Percentiles rank a stretch among this genome's conserved stretches.
These are phyloP conservation scores for Bullera alba DNA, from an alignment of 768 basidiomycete species.

Conservation along the genomic window DNA sequence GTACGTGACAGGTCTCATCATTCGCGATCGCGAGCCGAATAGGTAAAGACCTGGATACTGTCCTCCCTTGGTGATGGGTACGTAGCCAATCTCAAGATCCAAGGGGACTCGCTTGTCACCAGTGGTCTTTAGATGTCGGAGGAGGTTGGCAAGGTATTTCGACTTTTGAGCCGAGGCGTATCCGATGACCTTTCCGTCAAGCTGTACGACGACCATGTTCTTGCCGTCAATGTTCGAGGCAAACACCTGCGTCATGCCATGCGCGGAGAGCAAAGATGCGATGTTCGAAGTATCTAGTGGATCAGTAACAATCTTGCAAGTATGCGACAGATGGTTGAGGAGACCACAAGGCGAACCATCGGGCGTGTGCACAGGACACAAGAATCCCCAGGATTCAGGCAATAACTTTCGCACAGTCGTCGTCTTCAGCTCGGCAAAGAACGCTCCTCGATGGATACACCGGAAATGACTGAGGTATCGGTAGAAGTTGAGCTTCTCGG, in stretches of 20 bases:
- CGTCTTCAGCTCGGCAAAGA: conserved; percentile 97
- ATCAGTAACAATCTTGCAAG: conserved; percentile 80
- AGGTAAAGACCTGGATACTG: conserved; percentile 95
- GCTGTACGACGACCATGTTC: conserved; percentile 76
- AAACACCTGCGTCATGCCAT: conserved; percentile 93
- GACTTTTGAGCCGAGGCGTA: conserved; percentile 76
- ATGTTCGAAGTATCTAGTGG: conserved; percentile 70
- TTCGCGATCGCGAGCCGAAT: conserved; percentile 75
- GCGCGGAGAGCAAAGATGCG: conserved; percentile 68
- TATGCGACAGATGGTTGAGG: conserved; percentile 88
- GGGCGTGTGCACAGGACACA: conserved; percentile 97
- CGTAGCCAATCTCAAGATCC: conserved; percentile 89
- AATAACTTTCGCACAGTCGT: conserved; percentile 92
- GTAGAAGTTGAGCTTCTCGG: conserved; percentile 97
- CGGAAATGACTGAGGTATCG: conserved; percentile 98
- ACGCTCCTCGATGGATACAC: conserved; percentile 96
- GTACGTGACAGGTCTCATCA: conserved; percentile 98
- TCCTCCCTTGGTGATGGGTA: conserved; percentile 80
- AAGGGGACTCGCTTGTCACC: conserved; percentile 70
- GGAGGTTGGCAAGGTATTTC: conserved; percentile 68
- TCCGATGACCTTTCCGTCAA: conserved; percentile 92
- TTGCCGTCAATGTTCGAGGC: conserved; percentile 71
- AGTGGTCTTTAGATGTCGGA: conserved; percentile 94
- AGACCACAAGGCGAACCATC: conserved; percentile 97
- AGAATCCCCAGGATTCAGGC: conserved; percentile 97